Base-by-base conservation (phyloP, 805 yeast species). In the Pachysolen tannophilus region DNA sequence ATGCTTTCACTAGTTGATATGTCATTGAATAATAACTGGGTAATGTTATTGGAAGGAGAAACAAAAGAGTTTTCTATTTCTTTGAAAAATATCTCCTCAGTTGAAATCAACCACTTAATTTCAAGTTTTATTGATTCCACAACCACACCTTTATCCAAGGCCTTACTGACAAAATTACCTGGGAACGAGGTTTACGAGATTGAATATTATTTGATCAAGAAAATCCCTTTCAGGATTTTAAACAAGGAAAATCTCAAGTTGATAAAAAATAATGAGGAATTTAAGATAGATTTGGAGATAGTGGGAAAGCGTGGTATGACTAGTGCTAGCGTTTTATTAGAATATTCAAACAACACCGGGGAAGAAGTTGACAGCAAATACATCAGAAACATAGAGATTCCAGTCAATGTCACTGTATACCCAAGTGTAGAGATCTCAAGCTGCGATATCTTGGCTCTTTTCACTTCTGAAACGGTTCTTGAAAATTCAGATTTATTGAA, bases 1-100 rank as follows among this genome's bases (percentile, higher is more conserved):
- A 55, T 67, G 5, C 55, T 85, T 21, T 64, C 72, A 2, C 48
- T 79, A 10, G 56, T 70, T 1, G 65, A 69, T 28, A 57, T 71
- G 6, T 69, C 74, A 46, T 63, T 79, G 10, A 66, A 71, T 15
- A 78, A 77, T 44, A 75, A 75, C 3, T 78, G 84, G 76, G 47
- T 80, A 4, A 80, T 84, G 85, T 55, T 85, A 11, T 55, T 86
- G 9, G 94, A 85, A 49, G 95, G 95, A 7, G 92, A 86, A 46
- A 59, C 63, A 27, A 65, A 63, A 33, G 43, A 50, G 2, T 72
- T 82, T 40, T 58, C 65, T 2, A 52, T 84, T 5, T 52, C 56
- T 1, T 54, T 86, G 21, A 65, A 68, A 32, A 85, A 86, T 51
- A 62, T 68, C 14, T 77, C 90, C 0, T 49, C 56, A 4, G 76